Conservation (phyloP, 192 early-diverging fungal species). For the Backusella tuberculispora region DNA sequence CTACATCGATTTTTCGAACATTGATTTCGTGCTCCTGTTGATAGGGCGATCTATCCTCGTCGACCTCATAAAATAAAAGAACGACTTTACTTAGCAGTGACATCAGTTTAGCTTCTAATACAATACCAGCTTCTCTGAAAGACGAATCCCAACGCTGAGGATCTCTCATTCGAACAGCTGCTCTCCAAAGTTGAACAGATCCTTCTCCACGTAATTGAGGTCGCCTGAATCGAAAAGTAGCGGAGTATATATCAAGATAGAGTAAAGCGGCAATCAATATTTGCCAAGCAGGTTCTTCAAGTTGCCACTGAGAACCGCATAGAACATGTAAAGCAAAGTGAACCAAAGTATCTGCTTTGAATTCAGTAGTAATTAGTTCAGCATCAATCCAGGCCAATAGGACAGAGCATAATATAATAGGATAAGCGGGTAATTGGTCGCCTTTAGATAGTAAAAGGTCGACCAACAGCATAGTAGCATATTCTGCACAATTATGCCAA, state of each 20-base stretch:
- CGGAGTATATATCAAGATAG: slow-evolving; percentile 28
- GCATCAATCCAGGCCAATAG: slow-evolving; percentile 22
- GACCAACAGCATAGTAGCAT: background rate
- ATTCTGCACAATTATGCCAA: background rate
- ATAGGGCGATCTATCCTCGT: slow-evolving; percentile 6
- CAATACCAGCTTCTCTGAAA: background rate
- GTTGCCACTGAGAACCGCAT: background rate
- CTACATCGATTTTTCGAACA: slow-evolving; percentile 40
- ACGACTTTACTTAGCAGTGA: slow-evolving; percentile 22
- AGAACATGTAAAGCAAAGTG: slow-evolving; percentile 10
- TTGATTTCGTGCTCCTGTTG: background rate
- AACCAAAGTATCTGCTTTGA: background rate
- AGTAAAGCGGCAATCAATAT: slow-evolving; percentile 13
- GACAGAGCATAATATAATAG: background rate
- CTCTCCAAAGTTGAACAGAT: background rate
- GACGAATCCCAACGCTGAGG: background rate
- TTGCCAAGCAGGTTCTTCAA: slow-evolving; percentile 7
- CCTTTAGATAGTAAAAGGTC: background rate
- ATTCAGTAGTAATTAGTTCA: background rate
- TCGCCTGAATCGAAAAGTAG: slow-evolving; percentile 17
- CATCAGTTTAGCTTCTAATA: slow-evolving; percentile 28
- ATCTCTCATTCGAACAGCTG: slow-evolving; percentile 1
- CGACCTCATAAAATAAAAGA: slow-evolving; percentile 8
- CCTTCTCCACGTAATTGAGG: slow-evolving; percentile 13
- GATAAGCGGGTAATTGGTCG: background rate